Evolutionary conservation across 73 alveolate species (phyloP).

Genomic region (Uronychia setigera): DNA sequence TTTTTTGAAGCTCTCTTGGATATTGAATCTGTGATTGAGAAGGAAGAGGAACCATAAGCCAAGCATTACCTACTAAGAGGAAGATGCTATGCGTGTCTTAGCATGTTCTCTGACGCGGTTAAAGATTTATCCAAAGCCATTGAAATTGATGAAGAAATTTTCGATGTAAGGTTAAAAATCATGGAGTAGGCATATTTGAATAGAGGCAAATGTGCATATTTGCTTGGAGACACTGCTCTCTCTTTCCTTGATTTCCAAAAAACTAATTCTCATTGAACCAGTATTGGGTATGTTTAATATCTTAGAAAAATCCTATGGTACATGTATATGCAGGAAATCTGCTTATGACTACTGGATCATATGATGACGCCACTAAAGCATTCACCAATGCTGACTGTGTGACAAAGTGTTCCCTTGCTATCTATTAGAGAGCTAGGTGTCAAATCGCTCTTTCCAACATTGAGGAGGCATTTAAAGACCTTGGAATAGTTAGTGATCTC

Average conservation of each 20-base stretch:
- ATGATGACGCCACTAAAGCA: slow-evolving; percentile 58
- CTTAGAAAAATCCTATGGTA: slow-evolving; percentile 53
- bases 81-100: slow-evolving; percentile 59
- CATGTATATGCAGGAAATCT: slow-evolving; percentile 55
- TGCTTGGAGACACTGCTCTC: slow-evolving; percentile 61
- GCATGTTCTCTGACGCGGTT: slow-evolving; percentile 52
- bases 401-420: slow-evolving; percentile 37
- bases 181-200: slow-evolving; percentile 40
- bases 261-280: slow-evolving; percentile 49
- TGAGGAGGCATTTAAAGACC: slow-evolving; percentile 32
- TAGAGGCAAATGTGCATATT: slow-evolving; percentile 67
- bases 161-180: slow-evolving; percentile 29
- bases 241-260: slow-evolving; percentile 59
- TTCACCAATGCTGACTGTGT: slow-evolving; percentile 59
- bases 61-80: slow-evolving; percentile 59
- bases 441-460: slow-evolving; percentile 42
- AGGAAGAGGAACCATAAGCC: slow-evolving; percentile 59
- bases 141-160: slow-evolving; percentile 55
- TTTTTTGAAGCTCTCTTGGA: slow-evolving; percentile 55
- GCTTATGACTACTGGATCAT: slow-evolving; percentile 53
- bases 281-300: neutral
- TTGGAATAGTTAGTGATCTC: slow-evolving; percentile 14
- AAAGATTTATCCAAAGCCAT: slow-evolving; percentile 50
- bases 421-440: slow-evolving; percentile 49
- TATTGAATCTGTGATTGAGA: slow-evolving; percentile 44